phyloP scores from a whole-genome alignment of 2,329 filamentous ascomycete species.

The Fusarium bulbicola region DNA sequence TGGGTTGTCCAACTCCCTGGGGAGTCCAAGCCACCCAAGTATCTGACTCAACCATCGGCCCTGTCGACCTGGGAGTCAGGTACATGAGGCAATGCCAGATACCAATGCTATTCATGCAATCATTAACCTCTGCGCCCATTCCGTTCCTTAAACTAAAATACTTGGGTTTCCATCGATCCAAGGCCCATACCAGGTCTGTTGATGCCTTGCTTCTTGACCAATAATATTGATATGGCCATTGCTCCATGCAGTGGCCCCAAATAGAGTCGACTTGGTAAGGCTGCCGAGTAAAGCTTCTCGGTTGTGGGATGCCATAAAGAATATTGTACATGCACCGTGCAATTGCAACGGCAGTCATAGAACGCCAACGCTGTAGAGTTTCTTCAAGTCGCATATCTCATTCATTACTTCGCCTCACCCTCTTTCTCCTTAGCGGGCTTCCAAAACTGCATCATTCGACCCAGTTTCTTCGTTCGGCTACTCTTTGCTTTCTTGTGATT shows the following conservation, averaged over 20 bases:
- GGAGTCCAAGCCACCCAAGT: slow-evolving; percentile 9
- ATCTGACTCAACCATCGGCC: slow-evolving; percentile 28
- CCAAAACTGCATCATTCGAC: slow-evolving; percentile 83
- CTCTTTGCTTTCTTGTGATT: slow-evolving; percentile 63
- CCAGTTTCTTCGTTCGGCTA: slow-evolving; percentile 75
- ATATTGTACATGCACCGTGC: slow-evolving; percentile 51
- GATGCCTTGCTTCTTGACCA: slow-evolving; percentile 5
- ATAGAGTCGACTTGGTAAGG: slow-evolving; percentile 5
- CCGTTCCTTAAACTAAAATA: slow-evolving; percentile 34
- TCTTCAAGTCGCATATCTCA: slow-evolving; percentile 1
- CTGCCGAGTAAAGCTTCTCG: slow-evolving; percentile 5
- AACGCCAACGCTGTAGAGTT: slow-evolving; percentile 24
- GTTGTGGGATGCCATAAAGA: slow-evolving; percentile 39
- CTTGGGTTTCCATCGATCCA: slow-evolving; percentile 24
- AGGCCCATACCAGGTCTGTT: slow-evolving; percentile 18
- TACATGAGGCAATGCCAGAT: slow-evolving; percentile 44
- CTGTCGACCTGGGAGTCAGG: slow-evolving; percentile 29
- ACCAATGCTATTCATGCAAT: slow-evolving; percentile 51
- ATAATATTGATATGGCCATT: slow-evolving; percentile 5
- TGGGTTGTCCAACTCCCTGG: slow-evolving; percentile 7
- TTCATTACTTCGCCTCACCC: slow-evolving; percentile 38
- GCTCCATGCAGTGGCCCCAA: neutral
- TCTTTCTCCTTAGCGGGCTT: slow-evolving; percentile 66
- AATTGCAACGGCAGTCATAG: slow-evolving; percentile 43
- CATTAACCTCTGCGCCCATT: slow-evolving; percentile 46